Evolutionary conservation across 2,329 filamentous ascomycete species (phyloP).

Genomic region (Aspergillus arachidicola): DNA sequence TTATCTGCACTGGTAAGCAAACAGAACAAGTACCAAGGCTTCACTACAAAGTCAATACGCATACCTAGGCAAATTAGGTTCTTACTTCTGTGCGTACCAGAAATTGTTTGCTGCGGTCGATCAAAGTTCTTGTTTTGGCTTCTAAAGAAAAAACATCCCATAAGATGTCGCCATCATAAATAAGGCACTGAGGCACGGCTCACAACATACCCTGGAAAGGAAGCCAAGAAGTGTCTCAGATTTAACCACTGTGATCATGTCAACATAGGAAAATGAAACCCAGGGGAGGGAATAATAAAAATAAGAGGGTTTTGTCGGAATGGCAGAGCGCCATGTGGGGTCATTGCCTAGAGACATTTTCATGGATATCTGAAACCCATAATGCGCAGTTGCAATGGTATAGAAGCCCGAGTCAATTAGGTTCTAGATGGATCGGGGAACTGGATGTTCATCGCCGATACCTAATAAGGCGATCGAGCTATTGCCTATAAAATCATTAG

Average conservation of each 20-base stretch:
- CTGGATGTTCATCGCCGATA: neutral
- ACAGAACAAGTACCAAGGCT: neutral
- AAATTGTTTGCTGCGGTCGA: neutral
- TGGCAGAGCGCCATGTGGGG: neutral
- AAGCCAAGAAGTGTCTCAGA: neutral
- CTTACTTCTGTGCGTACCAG: neutral
- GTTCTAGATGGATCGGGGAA: constrained; percentile 1
- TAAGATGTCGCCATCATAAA: neutral
- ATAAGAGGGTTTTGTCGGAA: neutral
- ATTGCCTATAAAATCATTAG: neutral
- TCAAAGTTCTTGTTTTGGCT: too few species aligned
- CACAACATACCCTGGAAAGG: neutral
- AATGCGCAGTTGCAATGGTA: neutral
- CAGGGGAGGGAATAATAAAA: too few species aligned
- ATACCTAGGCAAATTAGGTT: neutral
- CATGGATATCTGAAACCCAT: neutral
- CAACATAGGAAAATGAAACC: neutral
- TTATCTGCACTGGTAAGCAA: neutral
- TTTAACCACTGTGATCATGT: neutral
- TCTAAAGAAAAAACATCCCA: neutral
- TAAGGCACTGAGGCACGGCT: neutral
- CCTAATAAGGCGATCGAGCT: neutral
- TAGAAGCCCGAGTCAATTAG: too few species aligned
- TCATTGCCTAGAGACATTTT: neutral
- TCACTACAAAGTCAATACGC: neutral